phyloP scores from a whole-genome alignment of 768 basidiomycete genomes.

The Phanerodontia chrysosporium region DNA sequence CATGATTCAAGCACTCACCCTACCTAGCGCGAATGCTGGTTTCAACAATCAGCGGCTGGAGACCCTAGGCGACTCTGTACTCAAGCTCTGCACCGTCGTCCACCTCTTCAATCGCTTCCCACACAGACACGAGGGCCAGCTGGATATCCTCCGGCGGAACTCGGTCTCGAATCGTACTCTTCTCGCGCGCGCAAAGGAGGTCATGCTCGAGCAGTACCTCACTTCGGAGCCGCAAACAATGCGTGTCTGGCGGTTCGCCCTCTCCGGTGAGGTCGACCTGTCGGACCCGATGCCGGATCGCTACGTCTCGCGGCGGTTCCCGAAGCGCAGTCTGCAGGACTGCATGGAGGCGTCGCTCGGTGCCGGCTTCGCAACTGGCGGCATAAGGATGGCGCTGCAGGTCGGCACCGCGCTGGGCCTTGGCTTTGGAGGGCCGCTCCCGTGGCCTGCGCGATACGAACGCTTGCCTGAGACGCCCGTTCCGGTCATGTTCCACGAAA shows the following conservation, averaged over 20 bases:
- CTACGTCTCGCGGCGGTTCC: conserved; percentile 43
- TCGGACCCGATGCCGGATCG: conserved; percentile 24
- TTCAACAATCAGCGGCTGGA: conserved; percentile 86
- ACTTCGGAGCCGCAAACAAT: conserved; percentile 53
- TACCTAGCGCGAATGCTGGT: conserved; percentile 57
- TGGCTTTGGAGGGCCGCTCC: conserved; percentile 64
- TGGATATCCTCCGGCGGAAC: conserved; percentile 58
- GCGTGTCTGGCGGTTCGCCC: conserved; percentile 54
- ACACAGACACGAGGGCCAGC: conserved; percentile 78
- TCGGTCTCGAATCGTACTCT: conserved; percentile 70
- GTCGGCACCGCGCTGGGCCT: conserved; percentile 64
- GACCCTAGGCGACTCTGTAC: conserved; percentile 81
- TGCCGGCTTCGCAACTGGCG: conserved; percentile 69
- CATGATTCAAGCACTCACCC: conserved; percentile 70
- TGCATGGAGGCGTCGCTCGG: conserved; percentile 86
- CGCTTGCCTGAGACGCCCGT: conserved; percentile 29
- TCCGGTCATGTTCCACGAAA: conserved; percentile 43
- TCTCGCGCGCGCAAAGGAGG: conserved; percentile 58
- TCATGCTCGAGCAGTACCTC: conserved; percentile 60
- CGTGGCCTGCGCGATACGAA: conserved; percentile 63
- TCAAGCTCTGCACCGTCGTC: conserved; percentile 72
- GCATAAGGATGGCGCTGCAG: conserved; percentile 62
- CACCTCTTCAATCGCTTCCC: conserved; percentile 76
- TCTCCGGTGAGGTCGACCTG: conserved; percentile 35
- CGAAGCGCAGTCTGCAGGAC: conserved; percentile 75